Conservation (phyloP, 345 rosid species). For the Syzygium oleosum region DNA sequence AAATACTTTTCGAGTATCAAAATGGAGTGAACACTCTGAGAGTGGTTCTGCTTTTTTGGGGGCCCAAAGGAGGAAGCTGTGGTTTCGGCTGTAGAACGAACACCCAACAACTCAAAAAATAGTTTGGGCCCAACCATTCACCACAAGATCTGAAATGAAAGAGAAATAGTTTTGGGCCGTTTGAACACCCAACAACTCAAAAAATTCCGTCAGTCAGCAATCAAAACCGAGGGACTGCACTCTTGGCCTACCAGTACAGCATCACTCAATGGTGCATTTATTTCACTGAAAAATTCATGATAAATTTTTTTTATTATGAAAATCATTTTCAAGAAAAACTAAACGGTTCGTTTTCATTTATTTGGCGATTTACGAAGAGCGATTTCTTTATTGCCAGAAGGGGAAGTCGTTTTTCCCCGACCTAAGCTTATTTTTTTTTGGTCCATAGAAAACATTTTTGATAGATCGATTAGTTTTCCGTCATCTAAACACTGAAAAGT, state of each 20-base stretch:
- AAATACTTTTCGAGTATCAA: background rate
- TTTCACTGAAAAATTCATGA: background rate
- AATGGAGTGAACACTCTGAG: background rate
- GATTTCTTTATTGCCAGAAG: background rate
- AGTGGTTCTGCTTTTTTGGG: background rate
- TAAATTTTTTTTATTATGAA: background rate
- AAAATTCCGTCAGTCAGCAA: background rate
- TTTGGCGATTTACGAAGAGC: fast-evolving
- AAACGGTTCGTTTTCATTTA: background rate
- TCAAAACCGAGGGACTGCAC: background rate
- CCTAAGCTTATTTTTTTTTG: too few relatives aligned
- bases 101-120: too few relatives aligned
- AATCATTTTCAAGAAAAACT: background rate
- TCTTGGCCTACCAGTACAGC: background rate
- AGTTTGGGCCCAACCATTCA: background rate
- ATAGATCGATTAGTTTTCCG: background rate
- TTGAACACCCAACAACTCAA: background rate
- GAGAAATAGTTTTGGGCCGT: background rate
- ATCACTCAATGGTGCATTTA: background rate
- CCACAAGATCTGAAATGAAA: background rate
- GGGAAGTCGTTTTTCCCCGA: fast-evolving
- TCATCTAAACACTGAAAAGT: background rate
- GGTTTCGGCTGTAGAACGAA: background rate
- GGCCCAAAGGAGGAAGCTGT: background rate
- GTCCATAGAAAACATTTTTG: fast-evolving